A percentile compares a stretch with the other conserved stretches of the same genome.
phyloP scores from a whole-genome alignment of 2,329 filamentous ascomycete species.

The Graphilbum fragrans region DNA sequence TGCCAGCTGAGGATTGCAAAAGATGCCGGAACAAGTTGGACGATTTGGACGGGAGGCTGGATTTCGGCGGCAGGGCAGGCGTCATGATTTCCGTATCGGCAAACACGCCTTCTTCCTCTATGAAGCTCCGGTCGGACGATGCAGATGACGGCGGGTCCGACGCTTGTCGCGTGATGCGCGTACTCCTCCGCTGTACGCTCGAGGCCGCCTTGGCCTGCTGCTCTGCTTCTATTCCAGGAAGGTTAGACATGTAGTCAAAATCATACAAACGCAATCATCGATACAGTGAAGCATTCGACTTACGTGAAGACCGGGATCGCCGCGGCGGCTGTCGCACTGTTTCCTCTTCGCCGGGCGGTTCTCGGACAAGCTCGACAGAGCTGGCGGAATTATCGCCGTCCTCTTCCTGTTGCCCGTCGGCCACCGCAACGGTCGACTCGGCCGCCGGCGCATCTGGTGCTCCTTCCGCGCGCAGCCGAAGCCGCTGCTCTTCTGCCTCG shows the following conservation, averaged over 20 bases:
- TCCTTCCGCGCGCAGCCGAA: background rate
- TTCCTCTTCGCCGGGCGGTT: background rate
- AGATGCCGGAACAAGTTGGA: slow-evolving; percentile 9
- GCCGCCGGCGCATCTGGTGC: background rate
- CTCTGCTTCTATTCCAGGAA: no score
- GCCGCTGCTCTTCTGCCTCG: slow-evolving; percentile 8
- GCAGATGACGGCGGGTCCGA: background rate
- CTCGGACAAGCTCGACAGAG: slow-evolving; percentile 1
- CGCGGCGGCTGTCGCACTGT: background rate
- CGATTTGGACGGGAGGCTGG: slow-evolving; percentile 4
- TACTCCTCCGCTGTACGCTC: background rate
- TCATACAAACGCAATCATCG: no score
- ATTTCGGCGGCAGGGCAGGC: slow-evolving; percentile 5
- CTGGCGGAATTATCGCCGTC: background rate
- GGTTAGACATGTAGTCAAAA: no score
- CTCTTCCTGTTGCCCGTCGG: background rate
- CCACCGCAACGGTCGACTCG: background rate
- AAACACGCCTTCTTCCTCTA: slow-evolving; percentile 22
- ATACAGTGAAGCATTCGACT: background rate
- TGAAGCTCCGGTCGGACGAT: slow-evolving; percentile 19
- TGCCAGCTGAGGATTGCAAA: slow-evolving; percentile 7
- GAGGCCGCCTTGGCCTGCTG: no score
- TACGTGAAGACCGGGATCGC: background rate
- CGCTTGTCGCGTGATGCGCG: background rate
- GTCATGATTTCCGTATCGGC: slow-evolving; percentile 18